Evolutionary conservation across 2,329 filamentous ascomycete genomes (phyloP).

Genomic region (Iodosphaeria phyllophila): DNA sequence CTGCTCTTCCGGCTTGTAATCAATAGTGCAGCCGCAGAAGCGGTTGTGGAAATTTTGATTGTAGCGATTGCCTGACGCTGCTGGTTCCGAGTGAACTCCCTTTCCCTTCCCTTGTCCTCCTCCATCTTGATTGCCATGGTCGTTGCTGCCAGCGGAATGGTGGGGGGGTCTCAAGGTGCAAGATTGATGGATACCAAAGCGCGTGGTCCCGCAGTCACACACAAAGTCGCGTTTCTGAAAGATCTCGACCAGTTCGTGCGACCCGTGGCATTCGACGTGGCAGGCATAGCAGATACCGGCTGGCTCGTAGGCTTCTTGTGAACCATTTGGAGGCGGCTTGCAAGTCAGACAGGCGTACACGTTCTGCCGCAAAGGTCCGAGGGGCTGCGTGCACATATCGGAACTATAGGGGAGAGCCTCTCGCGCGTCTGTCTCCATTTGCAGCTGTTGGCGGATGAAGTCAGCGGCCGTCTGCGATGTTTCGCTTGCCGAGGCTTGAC

Average conservation of each 20-base stretch:
- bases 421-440: constrained; percentile 83
- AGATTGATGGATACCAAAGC: constrained; percentile 46
- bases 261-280: constrained; percentile 90
- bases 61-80: constrained; percentile 63
- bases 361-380: constrained; percentile 72
- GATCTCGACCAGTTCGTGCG: constrained; percentile 86
- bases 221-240: constrained; percentile 92
- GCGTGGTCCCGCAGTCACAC: constrained; percentile 86
- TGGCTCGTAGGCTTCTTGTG: constrained; percentile 41
- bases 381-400: constrained; percentile 76
- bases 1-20: constrained; percentile 77
- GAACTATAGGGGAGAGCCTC: constrained; percentile 94
- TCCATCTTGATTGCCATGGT: too few relatives aligned
- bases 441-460: constrained; percentile 77
- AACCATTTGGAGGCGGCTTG: constrained; percentile 52
- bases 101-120: too few relatives aligned
- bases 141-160: constrained; percentile 58
- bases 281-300: constrained; percentile 93
- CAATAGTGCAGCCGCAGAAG: constrained; percentile 77
- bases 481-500: too few relatives aligned
- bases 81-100: constrained; percentile 57
- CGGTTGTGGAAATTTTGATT: constrained; percentile 89
- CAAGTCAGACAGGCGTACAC: constrained; percentile 91
- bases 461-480: constrained; percentile 57
- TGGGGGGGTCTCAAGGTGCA: constrained; percentile 60